Conservation (phyloP, 2,329 filamentous ascomycete genomes). For the Apiospora koreana region DNA sequence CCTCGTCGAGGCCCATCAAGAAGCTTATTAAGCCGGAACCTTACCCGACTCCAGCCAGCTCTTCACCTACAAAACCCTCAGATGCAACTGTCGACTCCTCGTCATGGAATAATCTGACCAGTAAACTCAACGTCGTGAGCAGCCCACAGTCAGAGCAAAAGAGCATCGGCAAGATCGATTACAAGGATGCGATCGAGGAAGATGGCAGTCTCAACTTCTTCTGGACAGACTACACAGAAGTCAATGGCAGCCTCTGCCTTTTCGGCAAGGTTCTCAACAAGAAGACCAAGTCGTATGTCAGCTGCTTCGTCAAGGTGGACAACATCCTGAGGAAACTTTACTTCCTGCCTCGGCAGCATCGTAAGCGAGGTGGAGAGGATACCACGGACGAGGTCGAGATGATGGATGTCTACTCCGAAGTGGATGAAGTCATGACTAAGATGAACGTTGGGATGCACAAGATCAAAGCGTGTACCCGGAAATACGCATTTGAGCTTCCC, state of each 20-base stretch:
- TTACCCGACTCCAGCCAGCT: slow-evolving; percentile 72
- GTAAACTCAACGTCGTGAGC: slow-evolving; percentile 82
- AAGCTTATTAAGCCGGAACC: slow-evolving; percentile 69
- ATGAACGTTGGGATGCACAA: slow-evolving; percentile 88
- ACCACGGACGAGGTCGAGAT: slow-evolving; percentile 81
- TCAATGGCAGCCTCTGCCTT: slow-evolving; percentile 87
- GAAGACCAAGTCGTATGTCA: slow-evolving; percentile 74
- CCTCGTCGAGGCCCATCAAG: slow-evolving; percentile 75
- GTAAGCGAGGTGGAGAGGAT: slow-evolving; percentile 58
- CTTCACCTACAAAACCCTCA: slow-evolving; percentile 68
- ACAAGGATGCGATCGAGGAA: slow-evolving; percentile 85
- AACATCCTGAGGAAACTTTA: slow-evolving; percentile 91
- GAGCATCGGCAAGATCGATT: slow-evolving; percentile 76
- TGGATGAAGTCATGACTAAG: slow-evolving; percentile 84
- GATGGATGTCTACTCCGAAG: slow-evolving; percentile 86
- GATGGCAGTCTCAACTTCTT: slow-evolving; percentile 93
- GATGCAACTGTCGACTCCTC: slow-evolving; percentile 71
- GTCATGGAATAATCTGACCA: slow-evolving; percentile 85
- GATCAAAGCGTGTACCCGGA: slow-evolving; percentile 85
- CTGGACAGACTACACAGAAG: slow-evolving; percentile 94
- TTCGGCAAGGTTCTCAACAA: slow-evolving; percentile 97
- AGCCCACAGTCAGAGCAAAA: slow-evolving; percentile 66
- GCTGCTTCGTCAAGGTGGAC: slow-evolving; percentile 94
- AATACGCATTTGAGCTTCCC: slow-evolving; percentile 92
- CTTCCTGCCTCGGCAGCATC: slow-evolving; percentile 78